phyloP scores from a whole-genome alignment of 1,284 basidiomycete genomes.

The Malassezia vespertilionis region DNA sequence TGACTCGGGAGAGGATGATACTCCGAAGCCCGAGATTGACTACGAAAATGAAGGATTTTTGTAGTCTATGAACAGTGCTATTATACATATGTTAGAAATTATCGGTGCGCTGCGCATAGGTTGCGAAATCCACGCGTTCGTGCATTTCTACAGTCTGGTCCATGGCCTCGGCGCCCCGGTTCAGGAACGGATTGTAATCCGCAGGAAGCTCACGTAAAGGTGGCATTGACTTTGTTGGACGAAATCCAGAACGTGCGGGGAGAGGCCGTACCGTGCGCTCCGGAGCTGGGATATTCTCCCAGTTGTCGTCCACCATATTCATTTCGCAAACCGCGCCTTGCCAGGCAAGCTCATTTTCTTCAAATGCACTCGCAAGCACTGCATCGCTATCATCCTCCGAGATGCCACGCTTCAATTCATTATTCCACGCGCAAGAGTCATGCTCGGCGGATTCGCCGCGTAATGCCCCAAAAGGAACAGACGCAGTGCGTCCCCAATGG shows the following conservation, averaged over 20 bases:
- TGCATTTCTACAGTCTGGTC: neutral
- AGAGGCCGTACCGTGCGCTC: slow-evolving; percentile 7
- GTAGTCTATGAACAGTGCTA: slow-evolving; percentile 5
- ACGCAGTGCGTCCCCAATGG: slow-evolving; percentile 13
- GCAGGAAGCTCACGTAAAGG: neutral
- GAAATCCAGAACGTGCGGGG: slow-evolving; percentile 6
- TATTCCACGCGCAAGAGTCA: neutral
- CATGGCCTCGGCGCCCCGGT: neutral
- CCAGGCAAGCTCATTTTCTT: neutral
- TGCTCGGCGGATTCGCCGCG: slow-evolving; percentile 1
- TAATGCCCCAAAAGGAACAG: slow-evolving; percentile 8
- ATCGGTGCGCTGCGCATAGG: slow-evolving; percentile 11
- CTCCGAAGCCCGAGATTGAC: slow-evolving; percentile 11
- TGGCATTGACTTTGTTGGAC: slow-evolving; percentile 12
- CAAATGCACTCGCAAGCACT: slow-evolving; percentile 8
- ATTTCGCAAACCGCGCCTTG: neutral
- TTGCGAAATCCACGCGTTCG: slow-evolving; percentile 9
- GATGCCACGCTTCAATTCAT: slow-evolving; percentile 6
- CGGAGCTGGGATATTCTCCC: neutral
- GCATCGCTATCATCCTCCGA: slow-evolving; percentile 11
- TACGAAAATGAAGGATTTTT: slow-evolving; percentile 17
- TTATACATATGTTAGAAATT: slow-evolving; percentile 10
- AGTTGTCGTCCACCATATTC: neutral
- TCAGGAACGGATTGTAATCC: neutral
- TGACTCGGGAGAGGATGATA: neutral